Base-by-base conservation (phyloP, 495 filamentous ascomycete genomes). In the Trichoderma asperelloides region DNA sequence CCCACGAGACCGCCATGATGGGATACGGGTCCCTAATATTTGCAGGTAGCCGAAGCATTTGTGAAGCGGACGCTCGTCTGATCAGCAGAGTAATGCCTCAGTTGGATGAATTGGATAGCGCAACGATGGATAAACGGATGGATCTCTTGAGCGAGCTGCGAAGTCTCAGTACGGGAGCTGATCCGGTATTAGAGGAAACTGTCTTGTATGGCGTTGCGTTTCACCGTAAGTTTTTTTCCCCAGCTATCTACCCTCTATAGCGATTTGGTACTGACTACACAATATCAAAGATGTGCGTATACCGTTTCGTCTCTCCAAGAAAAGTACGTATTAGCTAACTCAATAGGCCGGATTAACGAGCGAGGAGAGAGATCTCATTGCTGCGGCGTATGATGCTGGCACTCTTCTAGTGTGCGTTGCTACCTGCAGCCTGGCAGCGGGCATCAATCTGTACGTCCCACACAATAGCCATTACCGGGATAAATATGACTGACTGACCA, bases 371-470 rank as follows among this genome's bases (percentile, higher is more conserved):
- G 91, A 93, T 64, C 75, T 92, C 23, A 83, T 93, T 63, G 87
- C 88, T 4, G 81, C 81, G 43, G 88, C 89, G 13, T 95, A 93
- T 69, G 89, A 93, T 71, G 76, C 79, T 39, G 89, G 91, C 1
- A 76, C 82, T 3, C 69, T 95, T 37, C 91, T 86, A 69, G 85
- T 92, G 0, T 87, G 92, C 43, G 88, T 91, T 18, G 91, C 91
- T 23, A 95, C 91, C 16, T 92, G 90, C 68, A 92, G 89, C 69
- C 85, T 95, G 67, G 90, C 91, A n/a, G 91, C 91, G 47, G 91
- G 91, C 15, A 90, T 95, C 55, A 95, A 95, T 75, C 79, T 68
- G 66, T 68, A 9, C 5, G 60, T 57, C 30, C 85, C 84, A 2
- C 37, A 37, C 63, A 28, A 43, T 5, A 25, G 28, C 49, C n/a